Evolutionary conservation across 2,329 filamentous ascomycete genomes (phyloP).

Genomic region (Apiospora hydei): DNA sequence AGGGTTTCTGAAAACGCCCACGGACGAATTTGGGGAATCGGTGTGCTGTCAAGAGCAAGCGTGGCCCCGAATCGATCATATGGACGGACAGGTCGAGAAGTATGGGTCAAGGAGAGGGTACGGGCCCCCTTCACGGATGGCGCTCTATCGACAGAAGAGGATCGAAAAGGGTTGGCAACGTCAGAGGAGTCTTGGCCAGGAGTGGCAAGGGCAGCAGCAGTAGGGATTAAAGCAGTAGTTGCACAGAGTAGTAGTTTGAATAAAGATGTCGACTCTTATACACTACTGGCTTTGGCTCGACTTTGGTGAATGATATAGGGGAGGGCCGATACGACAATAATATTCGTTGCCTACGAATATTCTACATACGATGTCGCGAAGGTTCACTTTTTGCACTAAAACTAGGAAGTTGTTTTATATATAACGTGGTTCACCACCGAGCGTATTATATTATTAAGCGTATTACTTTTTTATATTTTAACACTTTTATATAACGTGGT

Average conservation of each 20-base stretch:
- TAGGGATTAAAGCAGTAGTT: slow-evolving; percentile 15
- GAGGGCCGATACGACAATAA: background rate
- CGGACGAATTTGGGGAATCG: background rate
- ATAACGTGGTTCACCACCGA: too few relatives aligned
- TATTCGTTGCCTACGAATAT: background rate
- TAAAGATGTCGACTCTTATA: slow-evolving; percentile 15
- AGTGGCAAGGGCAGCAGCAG: background rate
- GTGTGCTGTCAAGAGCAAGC: background rate
- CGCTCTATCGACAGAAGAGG: background rate
- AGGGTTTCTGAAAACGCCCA: background rate
- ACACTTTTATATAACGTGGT: too few relatives aligned
- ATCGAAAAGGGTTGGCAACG: background rate
- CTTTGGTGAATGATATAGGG: background rate
- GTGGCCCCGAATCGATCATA: background rate
- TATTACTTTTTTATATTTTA: too few relatives aligned
- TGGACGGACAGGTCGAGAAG: background rate
- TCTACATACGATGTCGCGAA: background rate
- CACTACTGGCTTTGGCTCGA: too few relatives aligned
- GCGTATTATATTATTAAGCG: too few relatives aligned
- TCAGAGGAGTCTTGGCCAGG: background rate
- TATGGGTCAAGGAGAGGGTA: background rate
- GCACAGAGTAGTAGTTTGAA: slow-evolving; percentile 18
- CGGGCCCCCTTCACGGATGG: background rate
- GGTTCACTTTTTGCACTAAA: background rate
- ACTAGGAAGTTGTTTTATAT: background rate